phyloP scores from a whole-genome alignment of 768 basidiomycete genomes.

The Leccinum olivaceopallidum region DNA sequence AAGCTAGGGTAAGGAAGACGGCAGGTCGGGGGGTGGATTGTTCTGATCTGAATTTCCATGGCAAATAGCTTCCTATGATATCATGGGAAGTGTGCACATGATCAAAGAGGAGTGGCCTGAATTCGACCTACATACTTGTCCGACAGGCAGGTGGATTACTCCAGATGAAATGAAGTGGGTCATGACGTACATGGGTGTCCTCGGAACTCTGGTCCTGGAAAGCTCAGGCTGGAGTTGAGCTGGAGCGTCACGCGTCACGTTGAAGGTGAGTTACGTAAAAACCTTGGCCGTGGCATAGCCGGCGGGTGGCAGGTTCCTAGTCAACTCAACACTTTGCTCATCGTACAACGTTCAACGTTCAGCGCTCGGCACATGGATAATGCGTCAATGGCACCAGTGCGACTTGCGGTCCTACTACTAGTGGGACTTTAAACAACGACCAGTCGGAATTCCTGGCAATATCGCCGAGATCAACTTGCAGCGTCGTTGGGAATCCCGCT shows the following conservation, averaged over 20 bases:
- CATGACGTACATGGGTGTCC: conserved; percentile 5
- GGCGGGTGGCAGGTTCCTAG: background rate
- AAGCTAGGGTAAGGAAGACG: background rate
- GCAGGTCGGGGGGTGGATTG: background rate
- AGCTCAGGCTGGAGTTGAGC: background rate
- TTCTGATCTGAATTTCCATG: conserved; percentile 3
- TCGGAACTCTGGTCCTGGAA: background rate
- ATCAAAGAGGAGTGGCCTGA: conserved; percentile 4
- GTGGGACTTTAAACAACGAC: background rate
- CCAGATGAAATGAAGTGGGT: background rate
- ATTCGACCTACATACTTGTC: conserved; percentile 7
- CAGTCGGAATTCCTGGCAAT: background rate
- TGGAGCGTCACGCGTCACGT: background rate
- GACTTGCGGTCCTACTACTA: background rate
- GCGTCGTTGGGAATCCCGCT: background rate
- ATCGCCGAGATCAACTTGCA: background rate
- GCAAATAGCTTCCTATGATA: background rate
- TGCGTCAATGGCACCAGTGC: background rate
- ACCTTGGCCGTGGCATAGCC: background rate
- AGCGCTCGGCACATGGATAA: background rate
- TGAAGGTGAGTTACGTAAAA: background rate
- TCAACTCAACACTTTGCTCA: background rate
- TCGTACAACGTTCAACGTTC: background rate
- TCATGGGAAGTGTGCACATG: conserved; percentile 9
- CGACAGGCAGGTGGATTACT: background rate